These are phyloP conservation scores for Nidularia sp. DNA, from an alignment of 768 basidiomycete genomes.

Conservation along the genomic window DNA sequence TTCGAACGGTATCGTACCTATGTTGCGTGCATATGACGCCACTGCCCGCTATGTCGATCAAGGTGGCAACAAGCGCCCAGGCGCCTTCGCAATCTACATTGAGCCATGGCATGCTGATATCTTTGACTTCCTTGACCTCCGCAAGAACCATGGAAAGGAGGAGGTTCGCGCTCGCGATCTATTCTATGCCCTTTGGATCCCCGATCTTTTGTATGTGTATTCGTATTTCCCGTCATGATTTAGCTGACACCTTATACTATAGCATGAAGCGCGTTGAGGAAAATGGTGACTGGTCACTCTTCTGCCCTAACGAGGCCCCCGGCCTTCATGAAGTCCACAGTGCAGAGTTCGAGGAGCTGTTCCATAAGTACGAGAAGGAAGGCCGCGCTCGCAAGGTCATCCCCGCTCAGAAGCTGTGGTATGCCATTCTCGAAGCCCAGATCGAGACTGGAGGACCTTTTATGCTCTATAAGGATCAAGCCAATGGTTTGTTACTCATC, in stretches of 20 bases:
- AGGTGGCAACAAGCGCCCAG: slow-evolving; percentile 98
- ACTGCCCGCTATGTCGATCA: slow-evolving; percentile 99
- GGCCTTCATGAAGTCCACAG: slow-evolving; percentile 85
- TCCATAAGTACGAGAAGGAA: slow-evolving; percentile 84
- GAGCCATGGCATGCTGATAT: slow-evolving; percentile 99
- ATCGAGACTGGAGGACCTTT: slow-evolving; percentile 99
- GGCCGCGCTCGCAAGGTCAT: slow-evolving; percentile 81
- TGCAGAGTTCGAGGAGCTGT: slow-evolving; percentile 84
- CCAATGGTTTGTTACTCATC: slow-evolving; percentile 61
- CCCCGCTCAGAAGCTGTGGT: slow-evolving; percentile 98
- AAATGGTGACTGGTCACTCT: slow-evolving; percentile 89
- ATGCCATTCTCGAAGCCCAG: slow-evolving; percentile 93
- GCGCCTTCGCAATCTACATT: slow-evolving; percentile 96
- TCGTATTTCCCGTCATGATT: background rate
- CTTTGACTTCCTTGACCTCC: slow-evolving; percentile 94
- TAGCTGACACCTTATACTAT: background rate
- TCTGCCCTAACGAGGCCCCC: slow-evolving; percentile 97
- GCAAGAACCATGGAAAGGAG: slow-evolving; percentile 99
- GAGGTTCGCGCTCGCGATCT: slow-evolving; percentile 94
- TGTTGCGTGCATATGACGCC: slow-evolving; percentile 97
- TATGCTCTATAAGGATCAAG: slow-evolving; percentile 98
- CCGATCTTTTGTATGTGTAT: slow-evolving; percentile 82
- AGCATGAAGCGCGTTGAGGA: slow-evolving; percentile 97
- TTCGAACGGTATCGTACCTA: slow-evolving; percentile 98
- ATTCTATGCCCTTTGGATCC: slow-evolving; percentile 98